These are phyloP conservation scores for Cladophialophora bantiana DNA, from an alignment of 2,329 filamentous ascomycete species.

Conservation along the genomic window DNA sequence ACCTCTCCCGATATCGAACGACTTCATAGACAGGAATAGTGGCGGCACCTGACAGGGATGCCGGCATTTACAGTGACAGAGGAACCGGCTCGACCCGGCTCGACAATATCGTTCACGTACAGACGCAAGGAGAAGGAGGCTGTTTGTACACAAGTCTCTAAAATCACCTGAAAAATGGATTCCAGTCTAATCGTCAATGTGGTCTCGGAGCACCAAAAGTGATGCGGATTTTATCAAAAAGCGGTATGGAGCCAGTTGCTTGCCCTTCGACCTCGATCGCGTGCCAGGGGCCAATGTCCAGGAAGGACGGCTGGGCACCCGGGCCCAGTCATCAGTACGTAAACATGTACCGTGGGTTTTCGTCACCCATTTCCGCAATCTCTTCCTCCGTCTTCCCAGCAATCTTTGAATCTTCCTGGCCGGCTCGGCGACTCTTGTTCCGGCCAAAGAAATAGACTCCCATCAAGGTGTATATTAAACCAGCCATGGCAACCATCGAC, in stretches of 20 bases:
- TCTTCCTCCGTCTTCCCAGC: constrained; percentile 51
- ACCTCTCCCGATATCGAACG: background rate
- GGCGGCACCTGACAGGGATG: background rate
- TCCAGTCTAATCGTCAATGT: background rate
- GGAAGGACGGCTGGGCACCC: background rate
- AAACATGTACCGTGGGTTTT: constrained; percentile 48
- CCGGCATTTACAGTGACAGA: constrained; percentile 1
- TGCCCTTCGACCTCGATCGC: background rate
- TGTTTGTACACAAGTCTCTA: background rate
- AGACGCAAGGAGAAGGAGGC: background rate
- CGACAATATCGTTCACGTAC: background rate
- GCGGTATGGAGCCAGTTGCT: background rate
- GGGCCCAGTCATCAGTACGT: constrained; percentile 43
- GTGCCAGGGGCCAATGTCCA: background rate
- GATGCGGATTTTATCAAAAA: background rate
- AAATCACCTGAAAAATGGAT: background rate
- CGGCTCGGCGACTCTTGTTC: constrained; percentile 53
- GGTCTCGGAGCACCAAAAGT: background rate
- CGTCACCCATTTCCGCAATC: constrained; percentile 53
- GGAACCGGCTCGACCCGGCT: constrained; percentile 1
- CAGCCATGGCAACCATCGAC: constrained; percentile 63
- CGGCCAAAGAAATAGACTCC: constrained; percentile 60
- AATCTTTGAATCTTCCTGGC: constrained; percentile 50
- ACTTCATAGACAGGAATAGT: background rate
- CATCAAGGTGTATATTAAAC: constrained; percentile 61